Percentiles rank a stretch among this genome's conserved stretches.
phyloP scores from a whole-genome alignment of 2,329 filamentous ascomycete species.

The Fusarium ramigenum region DNA sequence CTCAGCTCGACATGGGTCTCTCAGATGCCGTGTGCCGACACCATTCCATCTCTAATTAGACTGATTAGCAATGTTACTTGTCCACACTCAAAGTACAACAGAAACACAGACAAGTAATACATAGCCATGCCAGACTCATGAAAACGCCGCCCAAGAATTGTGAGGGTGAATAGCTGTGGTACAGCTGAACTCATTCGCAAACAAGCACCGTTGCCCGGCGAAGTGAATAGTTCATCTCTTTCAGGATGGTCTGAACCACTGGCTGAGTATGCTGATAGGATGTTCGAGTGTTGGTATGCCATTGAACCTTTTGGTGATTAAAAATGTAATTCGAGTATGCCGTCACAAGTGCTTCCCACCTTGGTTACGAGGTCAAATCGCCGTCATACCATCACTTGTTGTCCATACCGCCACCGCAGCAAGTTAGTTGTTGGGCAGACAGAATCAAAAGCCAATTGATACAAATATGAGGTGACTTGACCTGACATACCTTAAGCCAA shows the following conservation, averaged over 20 bases:
- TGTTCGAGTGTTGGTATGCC: background rate
- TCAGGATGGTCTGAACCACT: background rate
- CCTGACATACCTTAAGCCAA: background rate
- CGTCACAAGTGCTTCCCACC: background rate
- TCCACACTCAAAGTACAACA: background rate
- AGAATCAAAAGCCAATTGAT: background rate
- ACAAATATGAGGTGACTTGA: background rate
- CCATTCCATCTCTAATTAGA: background rate
- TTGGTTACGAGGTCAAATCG: background rate
- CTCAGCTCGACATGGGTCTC: conserved; percentile 17
- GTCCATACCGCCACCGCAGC: background rate
- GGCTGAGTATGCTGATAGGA: background rate
- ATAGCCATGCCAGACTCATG: background rate
- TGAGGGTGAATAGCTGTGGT: background rate
- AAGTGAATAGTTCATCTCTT: background rate
- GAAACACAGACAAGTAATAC: background rate
- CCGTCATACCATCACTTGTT: background rate
- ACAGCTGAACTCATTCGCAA: background rate
- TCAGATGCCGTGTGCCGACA: background rate
- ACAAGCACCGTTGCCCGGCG: background rate
- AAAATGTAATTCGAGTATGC: background rate
- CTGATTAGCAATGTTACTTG: background rate
- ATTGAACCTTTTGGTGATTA: background rate
- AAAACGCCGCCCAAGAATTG: background rate
- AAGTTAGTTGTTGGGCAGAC: background rate